Evolutionary conservation across 495 filamentous ascomycete genomes (phyloP).

Genomic region (Podospora pseudoanserina): DNA sequence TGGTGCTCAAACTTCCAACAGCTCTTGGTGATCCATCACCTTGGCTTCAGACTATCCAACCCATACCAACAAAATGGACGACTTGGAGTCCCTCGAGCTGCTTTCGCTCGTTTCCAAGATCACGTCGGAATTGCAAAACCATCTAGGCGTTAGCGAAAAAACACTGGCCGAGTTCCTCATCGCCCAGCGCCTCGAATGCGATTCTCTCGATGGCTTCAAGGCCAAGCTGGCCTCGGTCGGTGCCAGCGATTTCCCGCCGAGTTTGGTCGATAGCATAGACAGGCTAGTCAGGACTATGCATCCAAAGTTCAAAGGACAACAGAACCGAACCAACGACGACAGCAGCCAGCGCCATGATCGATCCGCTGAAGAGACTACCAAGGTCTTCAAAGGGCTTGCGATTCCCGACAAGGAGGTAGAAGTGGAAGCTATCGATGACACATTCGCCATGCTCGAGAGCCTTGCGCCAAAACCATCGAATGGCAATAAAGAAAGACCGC

Average conservation of each 20-base stretch:
- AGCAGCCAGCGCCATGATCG: constrained; percentile 31
- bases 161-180: constrained; percentile 95
- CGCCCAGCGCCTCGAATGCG: constrained; percentile 76
- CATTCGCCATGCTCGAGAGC: constrained; percentile 83
- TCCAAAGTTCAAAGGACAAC: constrained; percentile 66
- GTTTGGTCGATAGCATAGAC: constrained; percentile 87
- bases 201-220: constrained; percentile 61
- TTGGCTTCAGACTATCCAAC: neutral
- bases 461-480: constrained; percentile 64
- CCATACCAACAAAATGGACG: constrained; percentile 62
- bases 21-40: constrained; percentile 7
- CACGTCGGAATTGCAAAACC: constrained; percentile 89
- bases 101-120: constrained; percentile 93
- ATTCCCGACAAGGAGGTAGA: constrained; percentile 72
- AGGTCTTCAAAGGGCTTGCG: constrained; percentile 83
- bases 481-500: constrained; percentile 34
- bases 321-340: constrained; percentile 32
- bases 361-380: constrained; percentile 59
- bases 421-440: constrained; percentile 75
- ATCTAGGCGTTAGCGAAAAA: constrained; percentile 89
- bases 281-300: constrained; percentile 86
- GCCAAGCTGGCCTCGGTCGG: constrained; percentile 65
- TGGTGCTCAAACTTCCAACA: neutral
- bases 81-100: constrained; percentile 83
- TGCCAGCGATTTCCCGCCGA: constrained; percentile 77